phyloP scores from a whole-genome alignment of 148 eudicot genomes.

The Chenopodium suecicum region DNA sequence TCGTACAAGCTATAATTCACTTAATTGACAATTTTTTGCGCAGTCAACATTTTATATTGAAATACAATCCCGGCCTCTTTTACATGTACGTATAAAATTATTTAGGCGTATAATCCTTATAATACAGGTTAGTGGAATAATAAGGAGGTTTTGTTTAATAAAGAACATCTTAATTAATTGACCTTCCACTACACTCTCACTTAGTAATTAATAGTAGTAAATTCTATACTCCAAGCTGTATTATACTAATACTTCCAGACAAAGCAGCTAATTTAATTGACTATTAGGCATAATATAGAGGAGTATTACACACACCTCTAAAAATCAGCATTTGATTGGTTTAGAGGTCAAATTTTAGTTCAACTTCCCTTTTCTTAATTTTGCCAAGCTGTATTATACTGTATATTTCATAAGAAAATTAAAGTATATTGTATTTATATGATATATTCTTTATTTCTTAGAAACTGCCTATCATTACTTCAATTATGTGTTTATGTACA shows the following conservation, averaged over 20 bases:
- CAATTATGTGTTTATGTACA: neutral
- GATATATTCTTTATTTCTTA: neutral
- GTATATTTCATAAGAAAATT: neutral
- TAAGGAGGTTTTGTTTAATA: neutral
- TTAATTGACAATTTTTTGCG: too few relatives aligned
- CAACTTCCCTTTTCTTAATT: neutral
- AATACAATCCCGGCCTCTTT: too few relatives aligned
- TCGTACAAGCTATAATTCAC: too few relatives aligned
- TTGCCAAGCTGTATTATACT: constrained; percentile 12
- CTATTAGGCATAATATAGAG: neutral
- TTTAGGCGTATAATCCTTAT: neutral
- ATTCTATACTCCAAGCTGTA: neutral
- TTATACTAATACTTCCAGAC: neutral
- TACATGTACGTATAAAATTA: too few relatives aligned
- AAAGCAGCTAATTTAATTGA: neutral
- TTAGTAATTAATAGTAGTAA: neutral
- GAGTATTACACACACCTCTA: neutral
- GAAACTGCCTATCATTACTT: neutral
- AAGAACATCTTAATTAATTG: neutral
- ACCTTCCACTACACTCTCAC: neutral
- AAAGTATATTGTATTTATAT: neutral
- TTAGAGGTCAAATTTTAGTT: neutral
- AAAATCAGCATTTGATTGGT: neutral
- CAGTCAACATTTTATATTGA: too few relatives aligned
- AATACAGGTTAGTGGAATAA: too few relatives aligned